Conservation (phyloP, 2,329 filamentous ascomycete species). For the Arachnomyces sp. region DNA sequence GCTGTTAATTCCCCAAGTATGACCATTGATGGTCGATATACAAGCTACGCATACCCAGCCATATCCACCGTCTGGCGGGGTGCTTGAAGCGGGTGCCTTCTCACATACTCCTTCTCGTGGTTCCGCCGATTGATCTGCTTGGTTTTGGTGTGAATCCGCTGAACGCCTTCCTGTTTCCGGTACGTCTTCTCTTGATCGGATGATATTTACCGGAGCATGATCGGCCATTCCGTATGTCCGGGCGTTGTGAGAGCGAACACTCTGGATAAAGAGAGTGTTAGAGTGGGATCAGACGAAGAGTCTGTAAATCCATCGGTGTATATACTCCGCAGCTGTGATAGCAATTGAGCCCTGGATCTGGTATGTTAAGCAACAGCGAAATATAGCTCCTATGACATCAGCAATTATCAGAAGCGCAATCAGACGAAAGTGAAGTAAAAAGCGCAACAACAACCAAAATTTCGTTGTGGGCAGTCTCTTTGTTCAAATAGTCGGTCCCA, state of each 20-base stretch:
- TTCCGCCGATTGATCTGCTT: slow-evolving; percentile 5
- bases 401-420: too few species aligned
- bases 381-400: too few species aligned
- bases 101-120: slow-evolving; percentile 17
- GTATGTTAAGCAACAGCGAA: too few species aligned
- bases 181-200: slow-evolving; percentile 16
- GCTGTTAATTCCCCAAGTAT: slow-evolving; percentile 69
- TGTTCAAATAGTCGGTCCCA: too few species aligned
- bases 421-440: too few species aligned
- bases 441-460: too few species aligned
- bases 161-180: not conserved
- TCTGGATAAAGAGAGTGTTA: not conserved
- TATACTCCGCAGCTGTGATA: too few species aligned
- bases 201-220: slow-evolving; percentile 25
- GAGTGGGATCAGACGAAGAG: too few species aligned
- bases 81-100: slow-evolving; percentile 24
- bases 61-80: slow-evolving; percentile 50
- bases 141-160: slow-evolving; percentile 6
- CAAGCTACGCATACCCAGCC: slow-evolving; percentile 55
- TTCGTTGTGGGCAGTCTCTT: too few species aligned
- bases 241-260: not conserved
- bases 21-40: slow-evolving; percentile 54
- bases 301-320: too few species aligned
- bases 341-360: too few species aligned
- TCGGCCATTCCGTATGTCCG: slow-evolving; percentile 21